Base-by-base conservation (phyloP, 441 rosid species). In the Viola pubescens region DNA sequence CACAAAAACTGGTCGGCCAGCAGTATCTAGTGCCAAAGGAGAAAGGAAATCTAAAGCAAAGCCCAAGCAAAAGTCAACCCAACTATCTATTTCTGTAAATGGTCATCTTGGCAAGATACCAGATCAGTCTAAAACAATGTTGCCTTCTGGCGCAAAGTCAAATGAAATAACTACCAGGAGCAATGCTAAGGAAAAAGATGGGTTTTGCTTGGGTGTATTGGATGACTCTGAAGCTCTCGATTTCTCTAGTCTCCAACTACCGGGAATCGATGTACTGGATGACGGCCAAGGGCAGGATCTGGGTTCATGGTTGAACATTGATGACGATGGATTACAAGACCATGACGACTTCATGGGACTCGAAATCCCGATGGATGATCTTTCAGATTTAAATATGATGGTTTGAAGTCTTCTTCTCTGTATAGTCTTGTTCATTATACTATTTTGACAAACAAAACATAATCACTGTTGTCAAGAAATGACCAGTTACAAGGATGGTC, bases 301-400 rank as follows among this genome's bases (percentile, higher is more conserved):
- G 19, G 89, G 87, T 69, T 82, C 95, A 13, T 94, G 99, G 99
- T 80, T 94, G 79, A 88, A 84, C 78, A 82, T 94, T 58, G 99
- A 91, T 65, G 99, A 94, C 13, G 97, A 91, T 65, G 91, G 82
- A 59, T 81, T 91, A 68, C 97, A 81, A 71, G 97, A 91, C 66
- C 74, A 83, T 62, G 97, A 77, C 50, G 97, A 86, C 72, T 88
- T 88, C 64, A 76, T 83, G 82, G 98, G 99, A 65, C 96, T 91
- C 67, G 94, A 91, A 75, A 94, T 94, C 73, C 99, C 99, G 50
- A 91, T 91, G 99, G 99, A 94, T 69, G 99, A 94, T 74, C 94
- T 94, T 73, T 77, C 97, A 57, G 98, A 88, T 82, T 72, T 94
- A 60, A 83, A 94, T 75, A 86, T 91, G 98, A 91, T 88, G 95